Evolutionary conservation across 192 early-diverging fungal species (phyloP).

Genomic region (Piromyces finnis): DNA sequence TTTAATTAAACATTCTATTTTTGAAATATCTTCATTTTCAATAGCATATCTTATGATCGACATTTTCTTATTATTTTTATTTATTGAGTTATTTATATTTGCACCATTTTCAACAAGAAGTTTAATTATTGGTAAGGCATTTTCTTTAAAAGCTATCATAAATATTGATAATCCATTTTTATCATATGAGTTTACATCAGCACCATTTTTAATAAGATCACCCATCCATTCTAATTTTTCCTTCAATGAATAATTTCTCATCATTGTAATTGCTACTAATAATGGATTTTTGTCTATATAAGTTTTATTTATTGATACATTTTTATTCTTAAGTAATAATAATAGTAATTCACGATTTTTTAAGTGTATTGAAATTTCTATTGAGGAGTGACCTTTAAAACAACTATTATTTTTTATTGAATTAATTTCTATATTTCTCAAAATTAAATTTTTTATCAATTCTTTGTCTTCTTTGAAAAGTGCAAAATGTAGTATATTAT

Average conservation of each 20-base stretch:
- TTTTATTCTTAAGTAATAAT: not conserved
- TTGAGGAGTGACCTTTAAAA: not conserved
- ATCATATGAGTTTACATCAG: not conserved
- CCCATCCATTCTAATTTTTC: not conserved
- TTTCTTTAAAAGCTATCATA: not conserved
- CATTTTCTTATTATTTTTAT: not conserved
- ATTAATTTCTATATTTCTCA: not conserved
- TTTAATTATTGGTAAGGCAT: not conserved
- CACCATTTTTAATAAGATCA: not conserved
- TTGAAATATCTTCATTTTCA: not conserved
- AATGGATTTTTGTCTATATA: not conserved
- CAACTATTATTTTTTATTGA: not conserved
- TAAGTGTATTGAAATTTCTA: not conserved
- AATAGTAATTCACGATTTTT: not conserved
- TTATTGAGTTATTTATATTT: not conserved
- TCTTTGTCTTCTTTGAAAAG: not conserved
- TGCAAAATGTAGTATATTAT: not conserved
- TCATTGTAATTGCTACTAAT: not conserved
- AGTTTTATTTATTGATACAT: not conserved
- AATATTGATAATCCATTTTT: not conserved
- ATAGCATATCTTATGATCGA: not conserved
- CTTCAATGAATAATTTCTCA: not conserved
- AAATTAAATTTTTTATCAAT: not conserved
- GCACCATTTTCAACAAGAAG: not conserved
- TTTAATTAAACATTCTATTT: not conserved